Evolutionary conservation across 495 filamentous ascomycete genomes (phyloP).

Genomic region (Aspergillus diversus): DNA sequence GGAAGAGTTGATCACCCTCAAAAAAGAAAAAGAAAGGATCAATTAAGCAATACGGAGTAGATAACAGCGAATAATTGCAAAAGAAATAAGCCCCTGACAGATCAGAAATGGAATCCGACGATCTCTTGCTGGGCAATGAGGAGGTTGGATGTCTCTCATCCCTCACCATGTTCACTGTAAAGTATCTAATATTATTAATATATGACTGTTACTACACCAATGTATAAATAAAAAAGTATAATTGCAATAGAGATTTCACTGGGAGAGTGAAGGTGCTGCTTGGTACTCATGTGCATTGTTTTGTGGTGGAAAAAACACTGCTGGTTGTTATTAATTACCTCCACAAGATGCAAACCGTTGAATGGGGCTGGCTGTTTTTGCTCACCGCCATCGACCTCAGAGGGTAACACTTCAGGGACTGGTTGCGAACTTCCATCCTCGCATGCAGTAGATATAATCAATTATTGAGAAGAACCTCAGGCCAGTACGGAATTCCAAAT

Average conservation of each 20-base stretch:
- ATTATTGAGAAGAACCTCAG: conserved; percentile 9
- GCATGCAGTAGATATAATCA: background rate
- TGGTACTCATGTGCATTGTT: too few species aligned
- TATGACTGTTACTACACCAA: too few species aligned
- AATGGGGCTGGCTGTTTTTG: too few species aligned
- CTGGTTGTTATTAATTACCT: too few species aligned
- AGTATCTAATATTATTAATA: too few species aligned
- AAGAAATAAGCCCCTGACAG: conserved; percentile 11
- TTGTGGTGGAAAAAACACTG: too few species aligned
- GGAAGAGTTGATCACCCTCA: background rate
- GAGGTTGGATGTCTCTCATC: conserved; percentile 11
- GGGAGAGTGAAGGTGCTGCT: too few species aligned
- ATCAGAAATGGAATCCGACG: conserved; percentile 12
- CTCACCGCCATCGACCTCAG: too few species aligned
- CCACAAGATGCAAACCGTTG: too few species aligned
- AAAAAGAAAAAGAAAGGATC: background rate
- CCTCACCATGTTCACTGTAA: background rate
- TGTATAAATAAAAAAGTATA: too few species aligned
- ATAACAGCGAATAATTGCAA: background rate
- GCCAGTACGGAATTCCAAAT: background rate
- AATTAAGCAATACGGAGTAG: background rate
- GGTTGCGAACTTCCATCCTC: background rate
- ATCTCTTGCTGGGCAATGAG: background rate
- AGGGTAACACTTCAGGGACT: too few species aligned
- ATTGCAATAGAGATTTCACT: too few species aligned